These are phyloP conservation scores for Rubia tinctorum DNA, from an alignment of 305 asterid genomes.

Conservation along the genomic window DNA sequence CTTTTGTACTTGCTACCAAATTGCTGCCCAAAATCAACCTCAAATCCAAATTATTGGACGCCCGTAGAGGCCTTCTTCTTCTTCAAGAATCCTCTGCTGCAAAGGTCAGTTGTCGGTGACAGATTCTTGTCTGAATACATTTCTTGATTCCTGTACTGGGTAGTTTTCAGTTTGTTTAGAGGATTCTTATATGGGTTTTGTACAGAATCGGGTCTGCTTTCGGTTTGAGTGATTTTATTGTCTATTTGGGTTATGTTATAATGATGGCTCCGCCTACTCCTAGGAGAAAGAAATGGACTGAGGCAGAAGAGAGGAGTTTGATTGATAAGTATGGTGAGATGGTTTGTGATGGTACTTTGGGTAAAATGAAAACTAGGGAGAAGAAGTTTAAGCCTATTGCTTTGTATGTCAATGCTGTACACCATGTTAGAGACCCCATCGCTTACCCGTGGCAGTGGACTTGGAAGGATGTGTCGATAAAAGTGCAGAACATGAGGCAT, in stretches of 20 bases:
- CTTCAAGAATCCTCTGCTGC: constrained; percentile 1
- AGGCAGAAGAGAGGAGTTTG: constrained; percentile 91
- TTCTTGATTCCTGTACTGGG: not conserved
- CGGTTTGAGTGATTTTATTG: constrained; percentile 3
- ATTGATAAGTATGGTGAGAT: constrained; percentile 84
- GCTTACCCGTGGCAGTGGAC: constrained; percentile 93
- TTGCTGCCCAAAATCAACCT: not conserved
- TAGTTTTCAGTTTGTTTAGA: not conserved
- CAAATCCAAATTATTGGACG: not conserved
- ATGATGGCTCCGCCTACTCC: constrained; percentile 89
- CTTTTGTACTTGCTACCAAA: not conserved
- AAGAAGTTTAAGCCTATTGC: constrained; percentile 87
- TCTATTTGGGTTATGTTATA: constrained; percentile 16
- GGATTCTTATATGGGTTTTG: constrained; percentile 13
- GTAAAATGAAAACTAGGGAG: constrained; percentile 93
- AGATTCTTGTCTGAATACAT: not conserved
- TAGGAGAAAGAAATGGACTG: constrained; percentile 95
- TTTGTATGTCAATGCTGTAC: constrained; percentile 67
- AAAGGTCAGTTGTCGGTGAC: constrained; percentile 19
- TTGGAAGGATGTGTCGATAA: constrained; percentile 97
- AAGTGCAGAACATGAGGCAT: constrained; percentile 98
- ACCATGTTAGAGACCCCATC: constrained; percentile 58
- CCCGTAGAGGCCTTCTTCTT: not conserved
- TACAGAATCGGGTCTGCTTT: not conserved
- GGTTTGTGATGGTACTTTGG: constrained; percentile 67